Conservation (phyloP, 2,329 filamentous ascomycete species). For the Apiospora malaysiana region DNA sequence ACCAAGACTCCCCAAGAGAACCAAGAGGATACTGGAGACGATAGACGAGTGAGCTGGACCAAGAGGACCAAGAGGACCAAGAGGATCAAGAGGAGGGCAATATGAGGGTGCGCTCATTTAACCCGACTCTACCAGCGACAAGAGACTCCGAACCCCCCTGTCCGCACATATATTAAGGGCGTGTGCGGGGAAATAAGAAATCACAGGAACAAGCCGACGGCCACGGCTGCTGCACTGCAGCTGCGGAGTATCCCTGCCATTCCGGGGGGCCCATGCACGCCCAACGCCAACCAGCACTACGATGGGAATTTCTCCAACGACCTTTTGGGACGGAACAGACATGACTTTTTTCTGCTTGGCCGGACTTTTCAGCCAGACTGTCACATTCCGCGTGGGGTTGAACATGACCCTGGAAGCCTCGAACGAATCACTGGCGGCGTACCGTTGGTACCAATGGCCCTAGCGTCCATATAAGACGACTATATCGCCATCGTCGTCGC, state of each 20-base stretch:
- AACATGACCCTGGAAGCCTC: neutral
- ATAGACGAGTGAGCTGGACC: neutral
- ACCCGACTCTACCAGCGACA: neutral
- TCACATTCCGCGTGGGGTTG: slow-evolving; percentile 13
- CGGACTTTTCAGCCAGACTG: neutral
- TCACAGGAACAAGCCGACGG: slow-evolving; percentile 2
- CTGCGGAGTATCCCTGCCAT: slow-evolving; percentile 35
- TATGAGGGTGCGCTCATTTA: slow-evolving; percentile 8
- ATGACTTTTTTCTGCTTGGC: neutral
- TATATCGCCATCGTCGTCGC: slow-evolving; percentile 25
- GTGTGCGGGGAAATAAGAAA: slow-evolving; percentile 22
- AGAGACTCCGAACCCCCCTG: neutral
- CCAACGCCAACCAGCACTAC: neutral
- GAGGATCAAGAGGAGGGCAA: neutral
- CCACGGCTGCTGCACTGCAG: slow-evolving; percentile 25
- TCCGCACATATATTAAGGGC: neutral
- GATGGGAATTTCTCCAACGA: slow-evolving; percentile 17
- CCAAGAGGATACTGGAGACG: neutral
- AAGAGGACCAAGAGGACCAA: slow-evolving; percentile 4
- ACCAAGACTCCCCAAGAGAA: slow-evolving; percentile 6
- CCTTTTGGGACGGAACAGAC: neutral
- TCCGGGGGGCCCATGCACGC: slow-evolving; percentile 22
- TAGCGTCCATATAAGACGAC: slow-evolving; percentile 14
- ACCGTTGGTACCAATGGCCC: neutral
- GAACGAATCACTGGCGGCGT: neutral